Percentiles rank a stretch among this genome's conserved stretches.
Conservation (phyloP, 176 grass and related monocot species). For the Triticum monococcum region DNA sequence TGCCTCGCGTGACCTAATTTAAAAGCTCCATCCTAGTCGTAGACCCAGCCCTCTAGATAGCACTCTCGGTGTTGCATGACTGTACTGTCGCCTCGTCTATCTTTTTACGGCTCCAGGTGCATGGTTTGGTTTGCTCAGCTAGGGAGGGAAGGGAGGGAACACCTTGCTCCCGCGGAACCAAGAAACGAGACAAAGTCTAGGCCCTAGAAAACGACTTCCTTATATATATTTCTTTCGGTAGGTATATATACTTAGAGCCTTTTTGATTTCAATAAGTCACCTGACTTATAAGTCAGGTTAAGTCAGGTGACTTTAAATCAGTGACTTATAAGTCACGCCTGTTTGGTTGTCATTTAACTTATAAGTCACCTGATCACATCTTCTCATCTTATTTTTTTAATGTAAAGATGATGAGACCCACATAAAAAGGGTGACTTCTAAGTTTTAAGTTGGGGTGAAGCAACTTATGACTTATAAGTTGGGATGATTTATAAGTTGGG, state of each 20-base stretch:
- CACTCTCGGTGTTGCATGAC: background rate
- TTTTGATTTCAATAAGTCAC: too few species aligned
- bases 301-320: too few species aligned
- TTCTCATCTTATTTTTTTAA: too few species aligned
- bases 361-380: too few species aligned
- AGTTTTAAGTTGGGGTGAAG: too few species aligned
- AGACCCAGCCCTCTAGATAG: background rate
- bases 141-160: background rate
- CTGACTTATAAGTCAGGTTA: too few species aligned
- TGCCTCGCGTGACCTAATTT: conserved; percentile 19
- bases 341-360: too few species aligned
- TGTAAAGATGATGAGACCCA: too few species aligned
- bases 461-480: too few species aligned
- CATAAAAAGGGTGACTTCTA: too few species aligned
- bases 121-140: background rate
- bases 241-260: background rate
- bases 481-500: too few species aligned
- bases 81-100: background rate
- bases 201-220: conserved; percentile 8
- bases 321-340: too few species aligned
- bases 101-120: background rate
- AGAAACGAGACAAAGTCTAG: background rate
- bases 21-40: background rate
- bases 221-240: background rate
- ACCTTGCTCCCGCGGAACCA: background rate